These are phyloP conservation scores for Saturnispora bothae DNA, from an alignment of 805 yeast genomes.

Conservation along the genomic window DNA sequence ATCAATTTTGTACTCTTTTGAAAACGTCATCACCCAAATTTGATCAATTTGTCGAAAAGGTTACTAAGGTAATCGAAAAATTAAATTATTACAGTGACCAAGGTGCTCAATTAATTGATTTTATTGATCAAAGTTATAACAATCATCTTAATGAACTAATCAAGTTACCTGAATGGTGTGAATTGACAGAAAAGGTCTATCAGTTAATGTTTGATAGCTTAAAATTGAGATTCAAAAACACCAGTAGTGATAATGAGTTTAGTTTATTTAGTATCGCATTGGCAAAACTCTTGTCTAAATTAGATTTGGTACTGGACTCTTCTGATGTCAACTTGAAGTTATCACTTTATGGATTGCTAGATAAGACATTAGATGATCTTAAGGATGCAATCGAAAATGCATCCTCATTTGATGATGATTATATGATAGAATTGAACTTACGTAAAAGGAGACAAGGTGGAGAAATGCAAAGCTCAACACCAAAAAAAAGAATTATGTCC, in stretches of 20 bases:
- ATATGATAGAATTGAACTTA: not conserved
- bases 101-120: slow-evolving; percentile 33
- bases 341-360: slow-evolving; percentile 1
- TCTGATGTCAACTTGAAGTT: slow-evolving; percentile 1
- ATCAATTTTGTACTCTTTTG: too few species aligned
- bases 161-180: slow-evolving; percentile 50
- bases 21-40: too few species aligned
- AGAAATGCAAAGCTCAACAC: not conserved
- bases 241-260: not conserved
- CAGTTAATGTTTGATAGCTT: slow-evolving; percentile 31
- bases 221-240: slow-evolving; percentile 32
- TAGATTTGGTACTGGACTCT: slow-evolving; percentile 2
- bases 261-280: too few species aligned
- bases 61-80: slow-evolving; percentile 28
- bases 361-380: not conserved
- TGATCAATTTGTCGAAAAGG: not conserved
- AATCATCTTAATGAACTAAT: slow-evolving; percentile 36
- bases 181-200: slow-evolving; percentile 32
- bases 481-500: slow-evolving; percentile 10
- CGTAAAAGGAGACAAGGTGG: not conserved
- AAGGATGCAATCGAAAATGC: not conserved
- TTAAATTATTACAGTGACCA: too few species aligned
- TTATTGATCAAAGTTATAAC: slow-evolving; percentile 32
- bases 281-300: slow-evolving; percentile 4
- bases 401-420: not conserved